Conservation (phyloP, 1,284 basidiomycete genomes). For the Malassezia globosa region DNA sequence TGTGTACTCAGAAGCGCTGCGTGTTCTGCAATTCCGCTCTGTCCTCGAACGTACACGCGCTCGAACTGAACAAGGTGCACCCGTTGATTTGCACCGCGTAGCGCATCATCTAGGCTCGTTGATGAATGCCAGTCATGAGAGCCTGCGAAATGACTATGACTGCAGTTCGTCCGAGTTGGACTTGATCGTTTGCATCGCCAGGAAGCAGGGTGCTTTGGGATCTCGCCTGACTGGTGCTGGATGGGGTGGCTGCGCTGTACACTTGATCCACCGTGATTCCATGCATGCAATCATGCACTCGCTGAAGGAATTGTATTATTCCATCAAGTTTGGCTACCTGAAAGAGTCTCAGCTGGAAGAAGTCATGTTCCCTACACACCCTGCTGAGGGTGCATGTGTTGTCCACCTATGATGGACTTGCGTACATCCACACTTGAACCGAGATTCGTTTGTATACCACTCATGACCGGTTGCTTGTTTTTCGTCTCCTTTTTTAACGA, state of each 20-base stretch:
- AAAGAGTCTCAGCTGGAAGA: slow-evolving; percentile 24
- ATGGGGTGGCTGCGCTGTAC: slow-evolving; percentile 44
- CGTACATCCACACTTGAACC: too few relatives aligned
- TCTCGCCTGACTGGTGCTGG: slow-evolving; percentile 40
- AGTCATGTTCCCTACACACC: slow-evolving; percentile 37
- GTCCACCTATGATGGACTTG: too few relatives aligned
- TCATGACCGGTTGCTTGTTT: too few relatives aligned
- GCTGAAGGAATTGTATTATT: slow-evolving; percentile 28
- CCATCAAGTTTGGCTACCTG: slow-evolving; percentile 22
- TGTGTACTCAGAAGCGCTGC: slow-evolving; percentile 37
- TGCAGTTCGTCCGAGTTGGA: slow-evolving; percentile 39
- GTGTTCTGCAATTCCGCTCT: slow-evolving; percentile 32
- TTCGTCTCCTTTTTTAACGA: too few relatives aligned
- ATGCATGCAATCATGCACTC: slow-evolving; percentile 26
- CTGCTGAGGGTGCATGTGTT: slow-evolving; percentile 40
- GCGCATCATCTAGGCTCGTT: slow-evolving; percentile 32
- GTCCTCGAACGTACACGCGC: slow-evolving; percentile 17
- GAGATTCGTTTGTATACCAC: too few relatives aligned
- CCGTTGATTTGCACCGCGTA: slow-evolving; percentile 1
- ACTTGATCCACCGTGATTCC: slow-evolving; percentile 34
- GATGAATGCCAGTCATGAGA: slow-evolving; percentile 36
- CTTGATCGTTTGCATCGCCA: slow-evolving; percentile 32
- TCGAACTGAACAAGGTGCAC: slow-evolving; percentile 1
- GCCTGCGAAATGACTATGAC: slow-evolving; percentile 32
- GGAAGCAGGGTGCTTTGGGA: slow-evolving; percentile 33